Percentiles rank a stretch among this genome's conserved stretches.
phyloP scores from a whole-genome alignment of 352 stramenopile genomes.

The Globisporangium spiculum region DNA sequence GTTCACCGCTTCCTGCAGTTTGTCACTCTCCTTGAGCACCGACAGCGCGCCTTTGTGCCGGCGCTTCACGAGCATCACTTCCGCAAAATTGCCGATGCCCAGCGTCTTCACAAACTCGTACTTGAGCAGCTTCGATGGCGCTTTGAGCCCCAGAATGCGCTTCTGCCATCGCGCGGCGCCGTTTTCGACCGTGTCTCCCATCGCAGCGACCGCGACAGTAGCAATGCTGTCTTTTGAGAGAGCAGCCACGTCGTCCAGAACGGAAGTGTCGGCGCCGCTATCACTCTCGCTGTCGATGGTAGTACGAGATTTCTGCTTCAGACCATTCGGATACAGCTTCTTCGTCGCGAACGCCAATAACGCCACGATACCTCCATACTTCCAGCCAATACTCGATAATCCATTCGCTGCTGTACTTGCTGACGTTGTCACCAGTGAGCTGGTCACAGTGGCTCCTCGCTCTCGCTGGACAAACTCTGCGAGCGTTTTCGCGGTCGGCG shows the following conservation, averaged over 20 bases:
- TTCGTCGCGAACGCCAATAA: conserved; percentile 41
- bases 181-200: conserved; percentile 29
- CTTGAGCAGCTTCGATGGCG: conserved; percentile 59
- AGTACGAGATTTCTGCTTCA: neutral
- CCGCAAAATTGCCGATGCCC: conserved; percentile 68
- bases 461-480: conserved; percentile 24
- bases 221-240: neutral
- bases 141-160: conserved; percentile 37
- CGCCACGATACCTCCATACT: conserved; percentile 38
- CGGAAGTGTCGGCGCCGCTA: neutral
- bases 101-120: conserved; percentile 65
- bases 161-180: conserved; percentile 51
- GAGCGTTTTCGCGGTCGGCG: conserved; percentile 30
- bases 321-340: conserved; percentile 21
- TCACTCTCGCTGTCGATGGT: conserved; percentile 18
- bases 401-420: neutral
- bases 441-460: conserved; percentile 1
- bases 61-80: conserved; percentile 68
- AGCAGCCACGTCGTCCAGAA: conserved; percentile 5
- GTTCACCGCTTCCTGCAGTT: conserved; percentile 72
- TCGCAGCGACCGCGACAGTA: neutral
- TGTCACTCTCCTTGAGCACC: conserved; percentile 83
- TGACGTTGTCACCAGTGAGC: neutral
- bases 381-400: conserved; percentile 26
- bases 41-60: conserved; percentile 34